Conservation (phyloP, 2,329 filamentous ascomycete genomes). For the Zymoseptoria pseudotritici region DNA sequence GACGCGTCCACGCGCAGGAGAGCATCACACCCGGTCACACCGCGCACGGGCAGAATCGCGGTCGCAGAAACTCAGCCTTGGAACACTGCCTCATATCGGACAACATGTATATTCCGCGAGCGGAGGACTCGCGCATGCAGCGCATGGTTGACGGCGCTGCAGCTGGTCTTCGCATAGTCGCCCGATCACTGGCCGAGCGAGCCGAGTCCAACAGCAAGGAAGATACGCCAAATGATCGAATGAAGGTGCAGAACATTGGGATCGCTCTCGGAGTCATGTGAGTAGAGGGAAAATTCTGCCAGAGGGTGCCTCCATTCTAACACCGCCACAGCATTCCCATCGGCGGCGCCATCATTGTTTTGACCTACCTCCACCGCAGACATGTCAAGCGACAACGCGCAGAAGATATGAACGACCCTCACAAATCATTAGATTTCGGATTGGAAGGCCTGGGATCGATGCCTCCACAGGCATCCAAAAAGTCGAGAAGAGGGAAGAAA, state of each 20-base stretch:
- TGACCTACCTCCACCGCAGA: conserved; percentile 73
- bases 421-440: conserved; percentile 89
- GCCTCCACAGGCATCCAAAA: conserved; percentile 27
- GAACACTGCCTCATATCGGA: neutral
- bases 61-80: neutral
- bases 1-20: neutral
- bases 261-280: conserved; percentile 31
- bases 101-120: neutral
- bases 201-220: conserved; percentile 17
- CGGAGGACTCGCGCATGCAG: conserved; percentile 4
- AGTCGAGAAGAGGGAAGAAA: conserved; percentile 36
- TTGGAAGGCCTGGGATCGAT: conserved; percentile 46
- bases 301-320: conserved; percentile 16
- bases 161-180: conserved; percentile 14
- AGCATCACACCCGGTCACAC: neutral
- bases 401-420: conserved; percentile 80
- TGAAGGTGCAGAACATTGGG: conserved; percentile 24
- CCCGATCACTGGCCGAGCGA: conserved; percentile 19
- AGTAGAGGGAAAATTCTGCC: conserved; percentile 11
- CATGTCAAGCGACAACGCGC: conserved; percentile 61
- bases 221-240: conserved; percentile 23
- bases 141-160: conserved; percentile 16
- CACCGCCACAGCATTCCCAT: conserved; percentile 61
- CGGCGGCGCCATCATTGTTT: conserved; percentile 54
- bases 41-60: neutral